Conservation (phyloP, 2,329 filamentous ascomycete genomes). For the Penicillium italicum region DNA sequence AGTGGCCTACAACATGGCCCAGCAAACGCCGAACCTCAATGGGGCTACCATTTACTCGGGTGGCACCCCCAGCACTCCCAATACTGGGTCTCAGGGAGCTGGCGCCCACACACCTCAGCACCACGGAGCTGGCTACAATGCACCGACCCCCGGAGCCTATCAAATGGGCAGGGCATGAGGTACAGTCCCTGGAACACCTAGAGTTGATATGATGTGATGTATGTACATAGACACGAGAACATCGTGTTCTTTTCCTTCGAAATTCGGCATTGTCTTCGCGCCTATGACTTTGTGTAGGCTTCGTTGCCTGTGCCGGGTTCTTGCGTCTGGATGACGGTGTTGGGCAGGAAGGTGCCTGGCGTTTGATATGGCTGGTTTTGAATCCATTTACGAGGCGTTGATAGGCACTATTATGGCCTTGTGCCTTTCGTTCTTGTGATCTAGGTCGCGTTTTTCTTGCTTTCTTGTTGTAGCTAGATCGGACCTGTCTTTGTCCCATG, state of each 20-base stretch:
- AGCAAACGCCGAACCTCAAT: conserved; percentile 54
- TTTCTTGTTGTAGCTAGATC: conserved; percentile 6
- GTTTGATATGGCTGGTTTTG: conserved; percentile 28
- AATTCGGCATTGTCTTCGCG: conserved; percentile 25
- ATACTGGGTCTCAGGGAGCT: conserved; percentile 52
- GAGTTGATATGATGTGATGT: conserved; percentile 34
- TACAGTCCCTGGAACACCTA: not conserved
- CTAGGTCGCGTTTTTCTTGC: conserved; percentile 6
- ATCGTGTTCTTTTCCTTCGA: conserved; percentile 24
- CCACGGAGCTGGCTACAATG: conserved; percentile 55
- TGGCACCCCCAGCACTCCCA: conserved; percentile 66
- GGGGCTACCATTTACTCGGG: conserved; percentile 50
- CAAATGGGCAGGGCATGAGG: conserved; percentile 34
- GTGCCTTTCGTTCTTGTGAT: conserved; percentile 13
- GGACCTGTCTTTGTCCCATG: conserved; percentile 5
- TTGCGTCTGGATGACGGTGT: conserved; percentile 27
- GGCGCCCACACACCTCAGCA: conserved; percentile 47
- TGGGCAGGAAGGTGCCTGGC: conserved; percentile 32
- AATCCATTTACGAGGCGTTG: conserved; percentile 26
- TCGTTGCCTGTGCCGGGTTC: conserved; percentile 16
- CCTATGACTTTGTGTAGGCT: conserved; percentile 26
- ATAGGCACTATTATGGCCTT: conserved; percentile 5
- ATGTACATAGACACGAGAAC: conserved; percentile 37
- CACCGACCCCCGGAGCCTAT: conserved; percentile 77
- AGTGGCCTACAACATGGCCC: conserved; percentile 44